These are phyloP conservation scores for Hortiboletus flavorubellus DNA, from an alignment of 768 basidiomycete genomes.

Conservation along the genomic window DNA sequence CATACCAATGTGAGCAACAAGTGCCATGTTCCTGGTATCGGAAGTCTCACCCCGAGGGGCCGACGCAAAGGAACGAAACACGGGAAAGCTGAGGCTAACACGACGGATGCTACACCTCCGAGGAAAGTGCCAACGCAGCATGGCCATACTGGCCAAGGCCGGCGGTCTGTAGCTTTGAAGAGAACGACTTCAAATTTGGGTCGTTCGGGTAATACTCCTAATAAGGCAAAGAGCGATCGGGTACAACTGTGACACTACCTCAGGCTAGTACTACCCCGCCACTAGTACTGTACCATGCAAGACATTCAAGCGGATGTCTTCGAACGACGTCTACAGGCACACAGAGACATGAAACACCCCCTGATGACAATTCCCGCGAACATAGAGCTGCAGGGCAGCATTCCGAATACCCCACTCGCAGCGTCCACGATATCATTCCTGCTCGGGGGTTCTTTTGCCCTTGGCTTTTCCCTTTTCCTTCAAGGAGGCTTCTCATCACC, in stretches of 20 bases:
- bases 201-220: not conserved
- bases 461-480: slow-evolving; percentile 52
- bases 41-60: slow-evolving; percentile 32
- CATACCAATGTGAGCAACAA: slow-evolving; percentile 87
- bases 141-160: slow-evolving; percentile 4
- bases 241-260: too few species aligned
- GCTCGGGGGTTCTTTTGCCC: slow-evolving; percentile 69
- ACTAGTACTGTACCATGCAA: slow-evolving; percentile 17
- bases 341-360: slow-evolving; percentile 34
- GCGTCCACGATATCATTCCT: slow-evolving; percentile 77
- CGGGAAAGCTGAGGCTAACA: not conserved
- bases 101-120: slow-evolving; percentile 11
- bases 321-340: slow-evolving; percentile 45
- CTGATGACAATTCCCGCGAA: slow-evolving; percentile 54
- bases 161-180: not conserved
- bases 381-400: slow-evolving; percentile 43
- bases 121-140: slow-evolving; percentile 16
- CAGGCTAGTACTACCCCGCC: too few species aligned
- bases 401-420: slow-evolving; percentile 89
- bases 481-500: slow-evolving; percentile 41
- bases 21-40: slow-evolving; percentile 70
- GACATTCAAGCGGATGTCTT: slow-evolving; percentile 32
- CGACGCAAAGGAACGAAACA: slow-evolving; percentile 23
- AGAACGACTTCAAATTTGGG: not conserved
- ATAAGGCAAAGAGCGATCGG: slow-evolving; percentile 13